Evolutionary conservation across 2,329 filamentous ascomycete species (phyloP).

Genomic region (Hypoxylon sp.): DNA sequence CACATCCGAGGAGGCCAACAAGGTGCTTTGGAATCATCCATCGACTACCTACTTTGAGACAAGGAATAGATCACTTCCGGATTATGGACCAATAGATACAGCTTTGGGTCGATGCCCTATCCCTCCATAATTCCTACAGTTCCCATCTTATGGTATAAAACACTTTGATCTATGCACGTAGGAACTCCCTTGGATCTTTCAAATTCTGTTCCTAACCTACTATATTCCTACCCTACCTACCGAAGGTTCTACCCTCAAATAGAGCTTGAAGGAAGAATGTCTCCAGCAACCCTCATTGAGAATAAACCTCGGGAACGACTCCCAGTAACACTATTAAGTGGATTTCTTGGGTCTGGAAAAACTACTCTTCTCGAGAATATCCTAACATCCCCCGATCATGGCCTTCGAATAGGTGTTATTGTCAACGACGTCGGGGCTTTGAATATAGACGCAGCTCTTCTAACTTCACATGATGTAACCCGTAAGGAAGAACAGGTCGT

Average conservation of each 20-base stretch:
- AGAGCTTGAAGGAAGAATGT: constrained; percentile 59
- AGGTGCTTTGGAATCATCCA: constrained; percentile 12
- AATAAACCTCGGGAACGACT: constrained; percentile 53
- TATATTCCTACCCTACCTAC: constrained; percentile 44
- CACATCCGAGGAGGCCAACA: constrained; percentile 14
- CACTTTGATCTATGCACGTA: background rate
- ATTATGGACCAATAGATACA: constrained; percentile 2
- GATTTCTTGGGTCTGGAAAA: constrained; percentile 77
- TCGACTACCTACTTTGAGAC: background rate
- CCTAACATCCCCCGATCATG: constrained; percentile 73
- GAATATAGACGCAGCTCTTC: constrained; percentile 75
- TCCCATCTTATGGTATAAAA: constrained; percentile 7
- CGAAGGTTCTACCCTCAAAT: constrained; percentile 60
- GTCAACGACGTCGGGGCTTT: constrained; percentile 80
- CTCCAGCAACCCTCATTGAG: constrained; percentile 26
- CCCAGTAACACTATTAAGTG: constrained; percentile 73
- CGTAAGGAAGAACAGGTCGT: constrained; percentile 74
- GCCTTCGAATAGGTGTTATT: constrained; percentile 77
- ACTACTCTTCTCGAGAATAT: constrained; percentile 80
- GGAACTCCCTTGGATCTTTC: constrained; percentile 20
- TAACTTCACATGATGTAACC: constrained; percentile 70
- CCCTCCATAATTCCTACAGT: background rate
- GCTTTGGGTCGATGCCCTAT: background rate
- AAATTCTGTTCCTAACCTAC: background rate
- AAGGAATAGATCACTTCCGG: background rate